A percentile compares a stretch with the other conserved stretches of the same genome.
These are phyloP conservation scores for Corymbia calophylla DNA, from an alignment of 441 rosid species.

Conservation along the genomic window DNA sequence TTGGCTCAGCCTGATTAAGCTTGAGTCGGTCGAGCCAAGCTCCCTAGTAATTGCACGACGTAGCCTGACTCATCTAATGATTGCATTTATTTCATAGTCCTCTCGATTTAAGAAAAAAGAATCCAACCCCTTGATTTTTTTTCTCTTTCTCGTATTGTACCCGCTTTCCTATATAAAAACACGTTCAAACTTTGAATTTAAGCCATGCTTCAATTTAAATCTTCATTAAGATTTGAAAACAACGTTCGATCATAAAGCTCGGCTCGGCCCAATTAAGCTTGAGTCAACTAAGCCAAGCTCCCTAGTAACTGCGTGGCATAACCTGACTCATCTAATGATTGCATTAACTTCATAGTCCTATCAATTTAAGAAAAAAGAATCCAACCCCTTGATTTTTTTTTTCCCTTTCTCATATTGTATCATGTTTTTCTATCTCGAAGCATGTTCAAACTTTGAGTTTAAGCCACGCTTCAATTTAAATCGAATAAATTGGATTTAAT, in stretches of 20 bases:
- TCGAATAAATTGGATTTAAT: background rate
- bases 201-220: background rate
- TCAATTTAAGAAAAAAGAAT: no score
- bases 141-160: background rate
- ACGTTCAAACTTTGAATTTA: no score
- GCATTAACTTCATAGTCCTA: background rate
- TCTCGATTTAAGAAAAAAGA: no score
- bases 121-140: background rate
- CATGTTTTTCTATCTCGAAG: no score
- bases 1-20: background rate
- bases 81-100: no score
- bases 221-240: no score
- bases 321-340: background rate
- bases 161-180: background rate
- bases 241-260: no score
- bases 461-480: background rate
- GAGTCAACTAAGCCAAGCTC: no score
- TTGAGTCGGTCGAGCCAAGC: rapidly evolving
- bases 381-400: background rate
- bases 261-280: no score
- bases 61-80: background rate
- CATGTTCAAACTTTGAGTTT: background rate
- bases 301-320: background rate
- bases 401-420: background rate
- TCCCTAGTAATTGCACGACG: background rate